Evolutionary conservation across 192 early-diverging fungal species (phyloP).

Genomic region (Hyaloraphidium curvatum): DNA sequence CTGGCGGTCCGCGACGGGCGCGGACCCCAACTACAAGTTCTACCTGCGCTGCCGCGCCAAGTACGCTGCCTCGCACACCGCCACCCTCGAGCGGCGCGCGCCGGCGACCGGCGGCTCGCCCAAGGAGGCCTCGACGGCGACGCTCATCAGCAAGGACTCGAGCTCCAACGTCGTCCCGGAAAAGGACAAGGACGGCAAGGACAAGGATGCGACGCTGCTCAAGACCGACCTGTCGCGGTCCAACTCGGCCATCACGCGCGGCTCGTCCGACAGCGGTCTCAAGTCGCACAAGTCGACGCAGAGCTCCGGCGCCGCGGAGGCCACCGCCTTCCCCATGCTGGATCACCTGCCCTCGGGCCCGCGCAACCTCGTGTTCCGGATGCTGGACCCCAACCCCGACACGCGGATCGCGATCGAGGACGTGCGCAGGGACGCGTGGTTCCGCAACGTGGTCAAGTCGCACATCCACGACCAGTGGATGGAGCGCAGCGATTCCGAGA

Average conservation of each 20-base stretch:
- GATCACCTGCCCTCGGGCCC: slow-evolving; percentile 5
- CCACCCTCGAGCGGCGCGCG: background rate
- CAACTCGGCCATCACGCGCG: background rate
- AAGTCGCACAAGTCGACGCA: slow-evolving; percentile 24
- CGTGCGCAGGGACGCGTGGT: background rate
- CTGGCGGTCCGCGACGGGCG: slow-evolving; percentile 1
- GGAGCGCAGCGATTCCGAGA: background rate
- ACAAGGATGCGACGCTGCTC: no score
- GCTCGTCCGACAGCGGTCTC: slow-evolving; percentile 17
- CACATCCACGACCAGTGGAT: background rate
- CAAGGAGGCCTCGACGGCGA: no score
- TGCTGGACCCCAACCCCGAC: slow-evolving; percentile 36
- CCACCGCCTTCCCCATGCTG: slow-evolving; percentile 4
- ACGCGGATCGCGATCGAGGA: slow-evolving; percentile 14
- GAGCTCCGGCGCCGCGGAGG: slow-evolving; percentile 33
- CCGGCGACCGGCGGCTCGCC: no score
- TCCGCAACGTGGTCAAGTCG: background rate
- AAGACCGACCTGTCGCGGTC: no score
- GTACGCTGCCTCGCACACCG: no score
- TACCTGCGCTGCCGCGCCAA: background rate
- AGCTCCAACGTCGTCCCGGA: no score
- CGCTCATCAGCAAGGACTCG: no score
- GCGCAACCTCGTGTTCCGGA: slow-evolving; percentile 25
- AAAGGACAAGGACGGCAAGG: no score
- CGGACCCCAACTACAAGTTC: slow-evolving; percentile 5